Conservation (phyloP, 805 yeast species). For the Spencermartinsiella europaea region DNA sequence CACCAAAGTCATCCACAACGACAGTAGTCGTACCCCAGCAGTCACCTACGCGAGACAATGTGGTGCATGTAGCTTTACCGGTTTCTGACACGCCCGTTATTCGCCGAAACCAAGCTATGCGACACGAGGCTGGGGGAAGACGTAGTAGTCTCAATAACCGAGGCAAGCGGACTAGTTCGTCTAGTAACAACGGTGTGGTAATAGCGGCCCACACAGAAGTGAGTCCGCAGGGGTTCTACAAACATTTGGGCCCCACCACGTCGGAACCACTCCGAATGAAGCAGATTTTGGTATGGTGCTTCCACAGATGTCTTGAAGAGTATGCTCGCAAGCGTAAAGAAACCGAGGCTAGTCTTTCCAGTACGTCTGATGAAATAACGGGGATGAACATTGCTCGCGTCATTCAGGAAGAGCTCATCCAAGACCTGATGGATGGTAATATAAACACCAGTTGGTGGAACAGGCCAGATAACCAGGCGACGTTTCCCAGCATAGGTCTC, state of each 20-base stretch:
- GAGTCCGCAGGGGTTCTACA: slow-evolving; percentile 49
- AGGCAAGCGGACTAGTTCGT: slow-evolving; percentile 69
- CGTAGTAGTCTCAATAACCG: slow-evolving; percentile 36
- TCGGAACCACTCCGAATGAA: slow-evolving; percentile 74
- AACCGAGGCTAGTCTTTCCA: slow-evolving; percentile 26
- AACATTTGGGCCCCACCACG: slow-evolving; percentile 52
- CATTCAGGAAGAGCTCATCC: slow-evolving; percentile 57
- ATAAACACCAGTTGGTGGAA: slow-evolving; percentile 68
- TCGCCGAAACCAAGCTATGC: slow-evolving; percentile 33
- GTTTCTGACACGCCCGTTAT: slow-evolving; percentile 37
- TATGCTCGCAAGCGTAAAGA: neutral
- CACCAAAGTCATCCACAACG: neutral
- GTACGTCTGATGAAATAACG: slow-evolving; percentile 25
- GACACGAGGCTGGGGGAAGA: slow-evolving; percentile 24
- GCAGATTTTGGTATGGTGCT: slow-evolving; percentile 65
- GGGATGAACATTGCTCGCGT: slow-evolving; percentile 45
- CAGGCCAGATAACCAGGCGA: slow-evolving; percentile 26
- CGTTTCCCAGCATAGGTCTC: slow-evolving; percentile 11
- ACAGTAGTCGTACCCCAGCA: neutral
- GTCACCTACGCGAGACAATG: neutral
- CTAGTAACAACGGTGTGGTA: slow-evolving; percentile 65
- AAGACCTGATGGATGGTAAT: slow-evolving; percentile 54
- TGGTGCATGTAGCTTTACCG: slow-evolving; percentile 5
- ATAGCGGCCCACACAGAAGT: slow-evolving; percentile 59
- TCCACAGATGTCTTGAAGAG: neutral